phyloP scores from a whole-genome alignment of 495 filamentous ascomycete genomes.

The Xeromyces bisporus region DNA sequence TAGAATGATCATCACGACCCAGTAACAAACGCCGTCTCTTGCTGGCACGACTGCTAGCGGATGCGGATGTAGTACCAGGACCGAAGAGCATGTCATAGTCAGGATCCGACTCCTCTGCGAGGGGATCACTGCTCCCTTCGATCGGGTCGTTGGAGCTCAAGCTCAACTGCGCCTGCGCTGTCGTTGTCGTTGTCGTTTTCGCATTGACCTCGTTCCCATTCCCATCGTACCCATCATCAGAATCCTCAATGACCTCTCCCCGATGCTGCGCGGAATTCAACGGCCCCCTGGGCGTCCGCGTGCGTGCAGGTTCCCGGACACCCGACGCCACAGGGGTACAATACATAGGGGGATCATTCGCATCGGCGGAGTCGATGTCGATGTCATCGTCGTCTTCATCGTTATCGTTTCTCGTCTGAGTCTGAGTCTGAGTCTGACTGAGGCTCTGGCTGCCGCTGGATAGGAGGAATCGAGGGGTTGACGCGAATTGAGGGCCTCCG shows the following conservation, averaged over 20 bases:
- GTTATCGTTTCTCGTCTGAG: too few relatives aligned
- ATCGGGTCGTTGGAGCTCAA: neutral
- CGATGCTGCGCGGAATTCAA: slow-evolving; percentile 10
- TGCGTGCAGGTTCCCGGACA: too few relatives aligned
- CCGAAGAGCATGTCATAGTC: slow-evolving; percentile 19
- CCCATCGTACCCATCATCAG: slow-evolving; percentile 9
- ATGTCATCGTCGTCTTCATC: slow-evolving; percentile 11
- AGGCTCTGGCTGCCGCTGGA: too few relatives aligned
- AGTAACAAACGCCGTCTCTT: slow-evolving; percentile 22
- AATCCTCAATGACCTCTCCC: slow-evolving; percentile 23
- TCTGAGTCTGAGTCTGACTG: too few relatives aligned
- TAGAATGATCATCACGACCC: neutral
- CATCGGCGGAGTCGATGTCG: slow-evolving; percentile 11
- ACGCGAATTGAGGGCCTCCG: slow-evolving; percentile 23
- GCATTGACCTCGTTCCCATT: neutral
- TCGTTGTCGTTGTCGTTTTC: neutral
- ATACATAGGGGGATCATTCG: slow-evolving; percentile 4
- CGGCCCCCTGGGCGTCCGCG: too few relatives aligned
- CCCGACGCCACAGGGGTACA: slow-evolving; percentile 4
- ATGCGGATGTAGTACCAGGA: slow-evolving; percentile 6
- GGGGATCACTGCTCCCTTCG: neutral
- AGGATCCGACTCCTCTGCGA: slow-evolving; percentile 4
- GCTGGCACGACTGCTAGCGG: too few relatives aligned
- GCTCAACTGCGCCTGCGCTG: too few relatives aligned
- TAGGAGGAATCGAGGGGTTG: slow-evolving; percentile 25